These are phyloP conservation scores for Chalciporus sphaerocephalus DNA, from an alignment of 768 basidiomycete species.

Conservation along the genomic window DNA sequence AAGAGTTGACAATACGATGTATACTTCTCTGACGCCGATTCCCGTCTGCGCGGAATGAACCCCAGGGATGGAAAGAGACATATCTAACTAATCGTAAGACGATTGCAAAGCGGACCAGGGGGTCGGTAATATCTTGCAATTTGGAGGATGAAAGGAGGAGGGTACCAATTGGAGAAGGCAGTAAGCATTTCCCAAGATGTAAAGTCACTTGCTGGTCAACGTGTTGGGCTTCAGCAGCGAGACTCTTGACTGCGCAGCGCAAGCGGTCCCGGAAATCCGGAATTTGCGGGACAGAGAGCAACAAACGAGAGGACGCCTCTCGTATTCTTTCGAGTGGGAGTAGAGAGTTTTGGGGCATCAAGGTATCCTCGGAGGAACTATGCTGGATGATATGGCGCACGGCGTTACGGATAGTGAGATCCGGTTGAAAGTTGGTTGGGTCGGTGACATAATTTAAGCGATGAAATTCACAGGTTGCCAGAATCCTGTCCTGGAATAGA, in stretches of 20 bases:
- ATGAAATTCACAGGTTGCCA: constrained; percentile 70
- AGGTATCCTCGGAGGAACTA: constrained; percentile 12
- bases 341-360: constrained; percentile 30
- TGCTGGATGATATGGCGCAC: constrained; percentile 47
- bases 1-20: constrained; percentile 40
- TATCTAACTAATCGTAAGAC: constrained; percentile 61
- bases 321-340: constrained; percentile 34
- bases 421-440: constrained; percentile 70
- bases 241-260: constrained; percentile 32
- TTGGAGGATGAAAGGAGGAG: constrained; percentile 41
- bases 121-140: constrained; percentile 34
- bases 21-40: constrained; percentile 47
- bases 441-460: constrained; percentile 60
- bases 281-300: constrained; percentile 20
- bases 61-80: constrained; percentile 74
- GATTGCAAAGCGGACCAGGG: constrained; percentile 37
- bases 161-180: constrained; percentile 48
- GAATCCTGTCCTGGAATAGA: constrained; percentile 60
- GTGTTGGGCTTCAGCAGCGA: constrained; percentile 36
- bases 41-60: constrained; percentile 58
- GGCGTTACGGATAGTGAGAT: constrained; percentile 66
- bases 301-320: constrained; percentile 25
- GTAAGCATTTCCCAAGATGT: constrained; percentile 33
- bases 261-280: constrained; percentile 28
- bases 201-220: constrained; percentile 46